A percentile compares a stretch with the other conserved stretches of the same genome.
phyloP scores from a whole-genome alignment of 2,329 filamentous ascomycete species.

The Neopestalotiopsis clavispora region DNA sequence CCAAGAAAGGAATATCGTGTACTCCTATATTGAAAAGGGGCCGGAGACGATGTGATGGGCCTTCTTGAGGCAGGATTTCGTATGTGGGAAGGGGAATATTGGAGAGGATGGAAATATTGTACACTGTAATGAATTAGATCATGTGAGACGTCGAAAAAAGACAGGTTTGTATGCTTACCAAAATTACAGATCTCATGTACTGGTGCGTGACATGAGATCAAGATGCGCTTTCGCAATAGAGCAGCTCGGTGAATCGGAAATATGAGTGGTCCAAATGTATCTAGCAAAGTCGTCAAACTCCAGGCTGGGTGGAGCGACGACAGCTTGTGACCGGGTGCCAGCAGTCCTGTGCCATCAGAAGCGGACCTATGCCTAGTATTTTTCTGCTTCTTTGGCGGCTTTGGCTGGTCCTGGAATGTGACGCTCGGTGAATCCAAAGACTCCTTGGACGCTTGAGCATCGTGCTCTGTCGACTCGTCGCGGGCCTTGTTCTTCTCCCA shows the following conservation, averaged over 20 bases:
- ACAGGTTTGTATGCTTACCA: constrained; percentile 57
- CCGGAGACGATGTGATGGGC: constrained; percentile 69
- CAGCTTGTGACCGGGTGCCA: constrained; percentile 67
- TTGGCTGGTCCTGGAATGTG: constrained; percentile 44
- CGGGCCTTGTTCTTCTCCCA: constrained; percentile 69
- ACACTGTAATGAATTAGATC: constrained; percentile 63
- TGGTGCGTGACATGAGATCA: constrained; percentile 85
- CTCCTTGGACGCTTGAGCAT: constrained; percentile 43
- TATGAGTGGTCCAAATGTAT: constrained; percentile 86
- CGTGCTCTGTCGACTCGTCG: constrained; percentile 42
- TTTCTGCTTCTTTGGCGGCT: constrained; percentile 40
- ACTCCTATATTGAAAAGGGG: constrained; percentile 94
- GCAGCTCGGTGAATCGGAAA: constrained; percentile 91
- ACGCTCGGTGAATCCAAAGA: constrained; percentile 56
- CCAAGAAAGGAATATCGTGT: constrained; percentile 84
- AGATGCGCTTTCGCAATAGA: constrained; percentile 82
- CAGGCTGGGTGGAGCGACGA: constrained; percentile 85
- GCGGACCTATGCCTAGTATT: constrained; percentile 62
- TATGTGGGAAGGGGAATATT: constrained; percentile 80
- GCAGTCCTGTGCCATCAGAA: constrained; percentile 64
- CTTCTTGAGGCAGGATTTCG: constrained; percentile 68
- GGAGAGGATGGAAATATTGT: constrained; percentile 90
- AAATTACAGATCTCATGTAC: constrained; percentile 88
- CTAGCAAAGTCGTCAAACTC: constrained; percentile 77
- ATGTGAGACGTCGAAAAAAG: not conserved